These are phyloP conservation scores for Solanum virginianum DNA, from an alignment of 257 asterid genomes.

Conservation along the genomic window DNA sequence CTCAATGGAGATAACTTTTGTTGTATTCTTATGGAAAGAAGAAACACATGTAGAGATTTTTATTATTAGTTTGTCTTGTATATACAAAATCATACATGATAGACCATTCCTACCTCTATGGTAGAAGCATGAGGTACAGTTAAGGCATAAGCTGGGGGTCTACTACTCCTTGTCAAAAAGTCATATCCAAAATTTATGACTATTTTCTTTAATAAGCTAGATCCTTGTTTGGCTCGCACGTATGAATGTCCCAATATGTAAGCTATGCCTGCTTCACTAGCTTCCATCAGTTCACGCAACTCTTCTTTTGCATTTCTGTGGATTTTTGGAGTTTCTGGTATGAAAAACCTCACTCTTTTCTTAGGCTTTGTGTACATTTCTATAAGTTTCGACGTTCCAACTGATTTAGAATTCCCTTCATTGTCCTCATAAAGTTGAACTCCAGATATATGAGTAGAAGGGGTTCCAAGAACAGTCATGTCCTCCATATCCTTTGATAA, in stretches of 20 bases:
- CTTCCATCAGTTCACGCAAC: constrained; percentile 4
- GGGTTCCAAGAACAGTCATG: constrained; percentile 68
- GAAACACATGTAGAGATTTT: background rate
- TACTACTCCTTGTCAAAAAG: constrained; percentile 73
- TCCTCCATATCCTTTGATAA: constrained; percentile 16
- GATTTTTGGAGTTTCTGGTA: constrained; percentile 53
- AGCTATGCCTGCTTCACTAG: background rate
- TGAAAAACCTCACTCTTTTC: constrained; percentile 6
- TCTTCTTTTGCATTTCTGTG: constrained; percentile 38
- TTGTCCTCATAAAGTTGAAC: constrained; percentile 14
- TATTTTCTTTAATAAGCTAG: constrained; percentile 57
- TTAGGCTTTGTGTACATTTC: constrained; percentile 21
- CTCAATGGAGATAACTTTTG: background rate
- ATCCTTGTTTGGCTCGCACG: constrained; percentile 71
- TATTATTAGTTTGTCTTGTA: background rate
- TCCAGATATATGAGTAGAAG: constrained; percentile 32
- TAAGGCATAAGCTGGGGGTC: constrained; percentile 52
- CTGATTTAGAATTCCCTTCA: background rate
- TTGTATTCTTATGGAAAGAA: background rate
- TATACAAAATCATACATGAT: constrained; percentile 37
- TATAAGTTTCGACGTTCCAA: constrained; percentile 34
- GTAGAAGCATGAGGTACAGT: constrained; percentile 81
- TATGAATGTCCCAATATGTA: constrained; percentile 34
- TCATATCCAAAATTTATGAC: constrained; percentile 69
- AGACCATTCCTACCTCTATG: constrained; percentile 85